phyloP scores from a whole-genome alignment of 2,329 filamentous ascomycete species.

The Colletotrichum sp. region DNA sequence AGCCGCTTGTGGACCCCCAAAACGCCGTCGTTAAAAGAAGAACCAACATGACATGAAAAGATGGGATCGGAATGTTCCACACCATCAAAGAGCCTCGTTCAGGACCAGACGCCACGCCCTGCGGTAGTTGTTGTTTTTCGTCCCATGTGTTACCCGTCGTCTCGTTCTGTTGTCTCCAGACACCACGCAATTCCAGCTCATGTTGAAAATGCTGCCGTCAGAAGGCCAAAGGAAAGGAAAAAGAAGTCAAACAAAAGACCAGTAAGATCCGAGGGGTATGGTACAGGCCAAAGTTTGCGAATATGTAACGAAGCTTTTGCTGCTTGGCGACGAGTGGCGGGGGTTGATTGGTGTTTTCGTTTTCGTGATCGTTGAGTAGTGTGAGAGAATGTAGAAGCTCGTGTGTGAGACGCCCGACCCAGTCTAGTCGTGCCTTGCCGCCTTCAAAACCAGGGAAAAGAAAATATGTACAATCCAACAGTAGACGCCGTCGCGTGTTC shows the following conservation, averaged over 20 bases:
- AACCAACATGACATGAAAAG: conserved; percentile 17
- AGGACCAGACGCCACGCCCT: neutral
- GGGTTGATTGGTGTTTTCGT: conserved; percentile 13
- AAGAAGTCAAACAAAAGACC: conserved; percentile 22
- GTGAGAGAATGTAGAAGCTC: neutral
- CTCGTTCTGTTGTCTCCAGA: conserved; percentile 13
- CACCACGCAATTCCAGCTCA: conserved; percentile 8
- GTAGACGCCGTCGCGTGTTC: conserved; percentile 10
- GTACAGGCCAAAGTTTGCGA: conserved; percentile 21
- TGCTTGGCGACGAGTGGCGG: conserved; percentile 8
- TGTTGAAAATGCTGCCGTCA: conserved; percentile 16
- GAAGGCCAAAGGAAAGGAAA: conserved; percentile 18
- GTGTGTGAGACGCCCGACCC: conserved; percentile 18
- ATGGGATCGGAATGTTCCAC: conserved; percentile 12
- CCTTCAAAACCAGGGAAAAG: neutral
- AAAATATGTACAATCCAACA: conserved; percentile 27
- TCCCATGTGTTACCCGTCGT: conserved; percentile 1
- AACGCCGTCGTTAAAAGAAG: conserved; percentile 19
- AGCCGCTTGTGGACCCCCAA: conserved; percentile 14
- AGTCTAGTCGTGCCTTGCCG: conserved; percentile 19
- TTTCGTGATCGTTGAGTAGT: conserved; percentile 16
- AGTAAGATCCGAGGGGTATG: conserved; percentile 20
- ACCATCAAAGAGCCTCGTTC: neutral
- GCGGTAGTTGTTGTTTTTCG: neutral
- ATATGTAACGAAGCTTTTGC: conserved; percentile 19